Percentiles rank a stretch among this genome's conserved stretches.
Conservation (phyloP, 306 rosid species). For the Inga oerstediana region DNA sequence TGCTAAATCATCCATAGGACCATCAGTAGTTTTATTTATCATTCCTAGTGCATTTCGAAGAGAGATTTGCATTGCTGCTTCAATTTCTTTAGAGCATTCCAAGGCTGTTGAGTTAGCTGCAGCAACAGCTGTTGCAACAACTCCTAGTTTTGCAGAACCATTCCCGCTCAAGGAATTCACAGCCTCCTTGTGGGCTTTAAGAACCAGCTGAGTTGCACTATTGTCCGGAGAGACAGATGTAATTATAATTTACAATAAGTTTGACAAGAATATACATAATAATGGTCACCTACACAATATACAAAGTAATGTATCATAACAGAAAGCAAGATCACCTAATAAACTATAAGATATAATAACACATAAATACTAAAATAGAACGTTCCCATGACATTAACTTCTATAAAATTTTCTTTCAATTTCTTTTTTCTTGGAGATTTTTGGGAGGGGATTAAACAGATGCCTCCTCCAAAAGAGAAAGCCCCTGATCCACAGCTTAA, state of each 20-base stretch:
- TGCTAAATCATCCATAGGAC: constrained; percentile 94
- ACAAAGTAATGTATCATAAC: constrained; percentile 6
- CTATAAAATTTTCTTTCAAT: background rate
- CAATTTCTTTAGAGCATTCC: constrained; percentile 93
- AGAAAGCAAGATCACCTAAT: constrained; percentile 18
- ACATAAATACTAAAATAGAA: constrained; percentile 13
- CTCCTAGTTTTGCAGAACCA: constrained; percentile 92
- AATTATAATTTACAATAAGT: constrained; percentile 1
- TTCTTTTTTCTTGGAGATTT: background rate
- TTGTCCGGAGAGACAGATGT: constrained; percentile 29
- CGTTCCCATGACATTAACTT: background rate
- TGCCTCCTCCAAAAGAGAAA: background rate
- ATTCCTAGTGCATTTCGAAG: constrained; percentile 89
- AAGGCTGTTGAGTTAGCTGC: constrained; percentile 94
- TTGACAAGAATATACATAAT: constrained; percentile 23
- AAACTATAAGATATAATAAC: constrained; percentile 12
- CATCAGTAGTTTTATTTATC: constrained; percentile 71
- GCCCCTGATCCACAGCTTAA: background rate
- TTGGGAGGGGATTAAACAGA: background rate
- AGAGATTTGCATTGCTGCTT: constrained; percentile 98
- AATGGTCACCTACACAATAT: constrained; percentile 1
- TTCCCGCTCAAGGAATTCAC: constrained; percentile 93
- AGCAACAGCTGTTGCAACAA: constrained; percentile 96
- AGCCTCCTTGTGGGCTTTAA: constrained; percentile 98
- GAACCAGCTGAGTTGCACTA: constrained; percentile 94